Conservation (phyloP, 2,329 filamentous ascomycete species). For the Aspergillus niger region DNA sequence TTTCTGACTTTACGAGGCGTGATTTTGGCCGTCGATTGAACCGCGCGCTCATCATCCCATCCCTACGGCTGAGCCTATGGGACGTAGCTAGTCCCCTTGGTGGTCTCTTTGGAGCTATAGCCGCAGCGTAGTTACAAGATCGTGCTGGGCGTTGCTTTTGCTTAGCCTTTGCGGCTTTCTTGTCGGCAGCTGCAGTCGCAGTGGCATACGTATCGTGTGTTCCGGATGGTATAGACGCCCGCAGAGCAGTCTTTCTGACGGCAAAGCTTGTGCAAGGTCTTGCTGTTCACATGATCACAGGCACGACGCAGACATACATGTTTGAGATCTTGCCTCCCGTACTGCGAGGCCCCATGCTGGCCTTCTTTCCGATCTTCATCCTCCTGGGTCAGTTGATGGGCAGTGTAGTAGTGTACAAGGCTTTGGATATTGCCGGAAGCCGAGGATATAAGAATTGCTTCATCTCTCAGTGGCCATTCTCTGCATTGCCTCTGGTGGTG, state of each 20-base stretch:
- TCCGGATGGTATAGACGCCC: slow-evolving; percentile 28
- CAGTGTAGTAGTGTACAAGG: slow-evolving; percentile 45
- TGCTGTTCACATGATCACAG: slow-evolving; percentile 49
- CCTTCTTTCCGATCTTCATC: slow-evolving; percentile 54
- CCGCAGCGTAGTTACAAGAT: slow-evolving; percentile 47
- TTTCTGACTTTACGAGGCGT: slow-evolving; percentile 9
- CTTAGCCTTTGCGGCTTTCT: slow-evolving; percentile 38
- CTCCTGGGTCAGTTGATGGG: slow-evolving; percentile 54
- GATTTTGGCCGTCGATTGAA: slow-evolving; percentile 38
- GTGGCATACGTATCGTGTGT: slow-evolving; percentile 38
- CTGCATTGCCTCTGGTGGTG: slow-evolving; percentile 44
- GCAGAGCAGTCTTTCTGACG: slow-evolving; percentile 46
- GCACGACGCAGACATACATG: slow-evolving; percentile 51
- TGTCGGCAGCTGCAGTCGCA: slow-evolving; percentile 43
- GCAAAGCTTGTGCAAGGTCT: slow-evolving; percentile 52
- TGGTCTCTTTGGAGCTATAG: slow-evolving; percentile 41
- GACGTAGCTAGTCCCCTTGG: slow-evolving; percentile 44
- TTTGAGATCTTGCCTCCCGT: slow-evolving; percentile 53
- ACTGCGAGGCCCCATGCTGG: slow-evolving; percentile 52
- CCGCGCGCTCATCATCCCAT: slow-evolving; percentile 42
- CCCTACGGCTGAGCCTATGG: slow-evolving; percentile 51
- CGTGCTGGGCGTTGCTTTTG: slow-evolving; percentile 42
- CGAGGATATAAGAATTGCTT: slow-evolving; percentile 35
- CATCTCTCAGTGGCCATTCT: slow-evolving; percentile 30
- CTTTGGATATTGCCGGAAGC: slow-evolving; percentile 25